Percentiles rank a stretch among this genome's conserved stretches.
Evolutionary conservation across 2,329 filamentous ascomycete genomes (phyloP).

Genomic region (Cladosporium sp.): DNA sequence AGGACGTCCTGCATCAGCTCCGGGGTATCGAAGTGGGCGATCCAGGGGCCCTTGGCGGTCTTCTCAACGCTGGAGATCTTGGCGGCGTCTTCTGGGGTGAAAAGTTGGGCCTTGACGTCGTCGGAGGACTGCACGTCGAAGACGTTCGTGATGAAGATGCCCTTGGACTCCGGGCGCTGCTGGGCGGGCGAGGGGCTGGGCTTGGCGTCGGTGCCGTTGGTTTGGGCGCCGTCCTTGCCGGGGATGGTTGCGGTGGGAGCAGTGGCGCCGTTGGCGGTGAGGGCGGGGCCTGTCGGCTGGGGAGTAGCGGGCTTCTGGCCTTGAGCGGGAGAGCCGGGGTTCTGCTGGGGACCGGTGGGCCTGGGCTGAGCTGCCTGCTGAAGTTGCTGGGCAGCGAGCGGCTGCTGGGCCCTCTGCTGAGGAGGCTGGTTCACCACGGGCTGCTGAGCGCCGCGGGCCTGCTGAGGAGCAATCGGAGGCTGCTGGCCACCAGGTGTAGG

Average conservation of each 20-base stretch:
- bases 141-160: conserved; percentile 80
- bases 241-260: conserved; percentile 26
- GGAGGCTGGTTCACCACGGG: conserved; percentile 24
- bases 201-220: conserved; percentile 45
- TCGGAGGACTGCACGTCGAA: conserved; percentile 72
- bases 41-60: conserved; percentile 73
- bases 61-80: conserved; percentile 68
- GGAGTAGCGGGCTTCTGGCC: conserved; percentile 46
- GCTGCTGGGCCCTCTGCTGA: conserved; percentile 19
- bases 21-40: conserved; percentile 73
- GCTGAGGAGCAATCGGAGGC: conserved; percentile 31
- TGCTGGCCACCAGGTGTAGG: conserved; percentile 33
- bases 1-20: conserved; percentile 79
- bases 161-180: conserved; percentile 57
- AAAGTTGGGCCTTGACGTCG: conserved; percentile 67
- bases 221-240: conserved; percentile 30
- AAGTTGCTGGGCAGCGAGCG: conserved; percentile 15
- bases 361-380: conserved; percentile 24
- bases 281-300: conserved; percentile 33
- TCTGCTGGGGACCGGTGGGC: conserved; percentile 17
- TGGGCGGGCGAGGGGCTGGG: conserved; percentile 33
- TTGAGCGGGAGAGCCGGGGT: conserved; percentile 14
- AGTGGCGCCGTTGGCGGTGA: conserved; percentile 25
- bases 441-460: conserved; percentile 22
- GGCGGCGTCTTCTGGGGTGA: conserved; percentile 71